phyloP scores from a whole-genome alignment of 164 flowering plant genomes.

The Nymphaea colorata region DNA sequence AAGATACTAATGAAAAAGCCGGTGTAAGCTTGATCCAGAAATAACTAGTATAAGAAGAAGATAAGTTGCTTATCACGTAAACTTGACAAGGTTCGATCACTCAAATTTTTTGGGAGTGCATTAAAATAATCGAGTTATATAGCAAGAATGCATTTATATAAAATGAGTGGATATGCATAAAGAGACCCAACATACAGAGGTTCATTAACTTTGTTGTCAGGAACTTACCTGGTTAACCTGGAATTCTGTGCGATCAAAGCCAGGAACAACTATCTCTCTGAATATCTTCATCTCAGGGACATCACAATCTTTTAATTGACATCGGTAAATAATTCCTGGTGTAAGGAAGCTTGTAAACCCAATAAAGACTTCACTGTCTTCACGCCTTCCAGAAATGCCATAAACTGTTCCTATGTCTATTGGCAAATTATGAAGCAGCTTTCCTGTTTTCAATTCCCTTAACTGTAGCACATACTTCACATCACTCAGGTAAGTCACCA shows the following conservation, averaged over 20 bases:
- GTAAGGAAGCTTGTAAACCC: slow-evolving; percentile 79
- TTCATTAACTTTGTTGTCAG: no score
- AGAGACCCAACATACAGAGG: no score
- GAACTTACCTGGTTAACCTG: slow-evolving; percentile 72
- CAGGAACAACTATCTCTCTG: slow-evolving; percentile 68
- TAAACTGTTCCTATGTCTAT: slow-evolving; percentile 74
- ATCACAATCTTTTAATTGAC: slow-evolving; percentile 34
- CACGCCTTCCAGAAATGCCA: slow-evolving; percentile 59
- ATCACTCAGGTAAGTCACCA: slow-evolving; percentile 83
- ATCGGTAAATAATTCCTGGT: slow-evolving; percentile 85
- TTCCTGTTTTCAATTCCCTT: slow-evolving; percentile 75
- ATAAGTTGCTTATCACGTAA: no score
- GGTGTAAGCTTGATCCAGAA: no score
- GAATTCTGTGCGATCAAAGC: slow-evolving; percentile 73
- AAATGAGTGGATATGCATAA: no score
- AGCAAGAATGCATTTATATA: no score
- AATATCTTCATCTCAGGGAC: slow-evolving; percentile 72
- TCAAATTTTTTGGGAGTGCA: no score
- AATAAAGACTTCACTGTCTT: slow-evolving; percentile 54
- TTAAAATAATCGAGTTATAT: no score
- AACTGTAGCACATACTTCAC: slow-evolving; percentile 77
- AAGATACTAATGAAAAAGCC: no score
- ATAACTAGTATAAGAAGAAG: no score
- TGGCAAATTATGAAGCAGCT: slow-evolving; percentile 63
- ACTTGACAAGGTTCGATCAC: no score